phyloP scores from a whole-genome alignment of 1,284 basidiomycete species.

The Cutaneotrichosporon sp. region DNA sequence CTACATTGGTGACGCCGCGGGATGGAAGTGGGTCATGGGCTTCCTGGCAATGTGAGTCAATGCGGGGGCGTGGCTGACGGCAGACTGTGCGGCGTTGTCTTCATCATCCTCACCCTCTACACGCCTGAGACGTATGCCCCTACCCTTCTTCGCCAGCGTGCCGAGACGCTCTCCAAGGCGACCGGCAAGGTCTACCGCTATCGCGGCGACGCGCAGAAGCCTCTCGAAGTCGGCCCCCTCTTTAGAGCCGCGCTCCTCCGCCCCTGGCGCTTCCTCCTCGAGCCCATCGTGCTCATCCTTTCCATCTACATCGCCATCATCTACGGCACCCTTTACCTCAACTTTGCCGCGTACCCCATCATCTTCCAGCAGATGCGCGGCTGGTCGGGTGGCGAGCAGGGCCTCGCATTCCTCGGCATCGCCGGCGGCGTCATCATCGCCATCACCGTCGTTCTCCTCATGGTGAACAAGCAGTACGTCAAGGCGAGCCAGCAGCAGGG shows the following conservation, averaged over 20 bases:
- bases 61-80: conserved; percentile 38
- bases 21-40: conserved; percentile 62
- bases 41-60: conserved; percentile 58
- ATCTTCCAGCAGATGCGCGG: conserved; percentile 65
- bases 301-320: conserved; percentile 61
- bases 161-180: conserved; percentile 46
- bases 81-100: conserved; percentile 29
- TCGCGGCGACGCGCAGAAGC: conserved; percentile 54
- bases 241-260: conserved; percentile 53
- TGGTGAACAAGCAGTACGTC: conserved; percentile 62
- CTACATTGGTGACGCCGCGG: conserved; percentile 18
- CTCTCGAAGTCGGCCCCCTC: conserved; percentile 42
- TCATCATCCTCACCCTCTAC: conserved; percentile 31
- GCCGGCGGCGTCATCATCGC: conserved; percentile 63
- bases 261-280: conserved; percentile 58
- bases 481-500: conserved; percentile 23
- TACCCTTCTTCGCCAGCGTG: conserved; percentile 51
- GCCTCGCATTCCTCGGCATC: conserved; percentile 68
- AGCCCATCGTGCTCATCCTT: conserved; percentile 65
- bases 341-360: conserved; percentile 57
- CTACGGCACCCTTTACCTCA: conserved; percentile 48
- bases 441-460: conserved; percentile 59
- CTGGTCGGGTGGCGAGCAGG: conserved; percentile 64
- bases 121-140: conserved; percentile 57
- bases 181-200: conserved; percentile 54